These are phyloP conservation scores for Nakazawaea ambrosiae DNA, from an alignment of 805 yeast genomes.

Conservation along the genomic window DNA sequence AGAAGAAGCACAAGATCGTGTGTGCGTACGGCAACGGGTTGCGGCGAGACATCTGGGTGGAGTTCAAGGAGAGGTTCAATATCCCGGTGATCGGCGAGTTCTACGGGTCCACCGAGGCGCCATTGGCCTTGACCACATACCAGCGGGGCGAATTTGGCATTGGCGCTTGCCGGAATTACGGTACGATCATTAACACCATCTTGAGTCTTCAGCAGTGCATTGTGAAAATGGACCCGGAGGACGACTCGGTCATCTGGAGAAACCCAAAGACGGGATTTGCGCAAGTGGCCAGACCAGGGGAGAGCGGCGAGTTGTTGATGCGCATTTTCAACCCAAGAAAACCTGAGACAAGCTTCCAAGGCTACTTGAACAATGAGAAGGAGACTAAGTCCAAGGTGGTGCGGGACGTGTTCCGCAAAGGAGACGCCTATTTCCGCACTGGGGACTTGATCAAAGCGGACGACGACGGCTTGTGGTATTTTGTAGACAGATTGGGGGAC, in stretches of 20 bases:
- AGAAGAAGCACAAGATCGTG: conserved; percentile 48
- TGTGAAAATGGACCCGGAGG: conserved; percentile 75
- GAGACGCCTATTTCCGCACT: conserved; percentile 87
- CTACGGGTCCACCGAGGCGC: conserved; percentile 91
- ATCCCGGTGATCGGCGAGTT: conserved; percentile 80
- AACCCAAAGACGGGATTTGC: conserved; percentile 62
- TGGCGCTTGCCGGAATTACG: conserved; percentile 85
- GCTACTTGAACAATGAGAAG: conserved; percentile 72
- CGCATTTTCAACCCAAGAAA: conserved; percentile 53
- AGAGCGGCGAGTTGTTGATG: conserved; percentile 88
- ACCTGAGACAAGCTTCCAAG: conserved; percentile 77
- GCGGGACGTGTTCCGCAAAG: conserved; percentile 67
- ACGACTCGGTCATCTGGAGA: conserved; percentile 63
- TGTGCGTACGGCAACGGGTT: conserved; percentile 90
- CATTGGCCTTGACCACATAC: conserved; percentile 75
- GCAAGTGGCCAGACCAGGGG: conserved; percentile 42
- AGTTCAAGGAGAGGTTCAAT: conserved; percentile 70
- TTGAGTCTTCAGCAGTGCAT: conserved; percentile 50
- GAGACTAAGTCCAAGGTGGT: conserved; percentile 77
- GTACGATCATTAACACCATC: conserved; percentile 45
- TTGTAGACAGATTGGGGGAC: conserved; percentile 90
- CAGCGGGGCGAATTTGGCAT: conserved; percentile 76
- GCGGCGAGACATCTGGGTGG: conserved; percentile 81
- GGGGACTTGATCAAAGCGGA: conserved; percentile 79
- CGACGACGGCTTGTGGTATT: conserved; percentile 62